Evolutionary conservation across 2,329 filamentous ascomycete genomes (phyloP).

Genomic region (Fonsecaea nubica): DNA sequence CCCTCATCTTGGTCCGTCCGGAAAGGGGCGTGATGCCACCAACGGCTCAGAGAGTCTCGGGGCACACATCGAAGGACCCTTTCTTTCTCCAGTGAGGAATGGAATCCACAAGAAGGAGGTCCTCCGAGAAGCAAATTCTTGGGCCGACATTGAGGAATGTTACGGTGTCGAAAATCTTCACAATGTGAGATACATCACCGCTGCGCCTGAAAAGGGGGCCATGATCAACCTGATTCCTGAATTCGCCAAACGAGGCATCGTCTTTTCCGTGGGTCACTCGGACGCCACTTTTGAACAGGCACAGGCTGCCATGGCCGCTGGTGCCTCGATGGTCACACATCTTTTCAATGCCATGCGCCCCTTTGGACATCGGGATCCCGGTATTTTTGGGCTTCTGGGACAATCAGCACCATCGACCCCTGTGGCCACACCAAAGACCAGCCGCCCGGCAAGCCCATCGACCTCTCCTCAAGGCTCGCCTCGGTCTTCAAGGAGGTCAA

Average conservation of each 20-base stretch:
- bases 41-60: slow-evolving; percentile 86
- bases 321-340: slow-evolving; percentile 89
- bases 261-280: slow-evolving; percentile 83
- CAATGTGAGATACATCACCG: slow-evolving; percentile 78
- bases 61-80: slow-evolving; percentile 89
- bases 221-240: slow-evolving; percentile 73
- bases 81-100: slow-evolving; percentile 81
- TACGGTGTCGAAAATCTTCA: slow-evolving; percentile 73
- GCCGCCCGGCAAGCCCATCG: slow-evolving; percentile 29
- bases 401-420: slow-evolving; percentile 56
- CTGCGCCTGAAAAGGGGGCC: slow-evolving; percentile 78
- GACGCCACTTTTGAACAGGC: slow-evolving; percentile 87
- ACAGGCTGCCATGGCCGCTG: slow-evolving; percentile 71
- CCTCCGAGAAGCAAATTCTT: slow-evolving; percentile 65
- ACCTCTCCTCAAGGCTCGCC: slow-evolving; percentile 33
- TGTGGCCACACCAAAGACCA: slow-evolving; percentile 34
- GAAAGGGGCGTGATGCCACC: slow-evolving; percentile 61
- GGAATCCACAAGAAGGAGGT: slow-evolving; percentile 82
- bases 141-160: slow-evolving; percentile 61
- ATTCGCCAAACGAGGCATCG: slow-evolving; percentile 69
- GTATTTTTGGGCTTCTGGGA: slow-evolving; percentile 85
- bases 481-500: slow-evolving; percentile 34
- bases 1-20: slow-evolving; percentile 77
- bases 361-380: slow-evolving; percentile 87
- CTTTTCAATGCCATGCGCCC: slow-evolving; percentile 94